Base-by-base conservation (phyloP, 116 monocot genomes). In the Papilionanthe hybrid region DNA sequence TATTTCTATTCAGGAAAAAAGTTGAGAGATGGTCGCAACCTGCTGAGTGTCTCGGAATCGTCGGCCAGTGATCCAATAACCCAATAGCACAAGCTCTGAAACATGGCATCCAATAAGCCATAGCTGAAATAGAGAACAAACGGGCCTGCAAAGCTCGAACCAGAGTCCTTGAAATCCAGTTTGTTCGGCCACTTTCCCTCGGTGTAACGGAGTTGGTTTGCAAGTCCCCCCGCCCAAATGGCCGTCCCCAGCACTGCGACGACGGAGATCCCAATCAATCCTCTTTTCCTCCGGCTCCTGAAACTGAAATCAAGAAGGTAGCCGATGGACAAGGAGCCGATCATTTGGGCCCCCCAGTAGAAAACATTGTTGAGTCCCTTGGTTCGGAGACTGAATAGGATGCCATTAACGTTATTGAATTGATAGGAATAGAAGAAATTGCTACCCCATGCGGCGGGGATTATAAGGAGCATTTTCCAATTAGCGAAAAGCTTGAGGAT, bases 371-470 rank as follows among this genome's bases (percentile, higher is more conserved):
- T 96, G 44, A 96, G 79, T 19, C 96, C 96, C 20, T 88, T 87
- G 45, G 96, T 93, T 7, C 96, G 82, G 22, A 96, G 86, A 37
- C 82, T 90, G 90, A 96, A 96, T 41, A 96, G 72, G 42, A 78
- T 42, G 5, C 92, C 96, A 13, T 96, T 93, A 15, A 96, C 96
- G 72, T 96, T 90, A 87, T 96, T 96, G 92, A 96, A 96, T 80
- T 96, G 96, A 89, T 96, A 96, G 58, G 79, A 90, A 84, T 96
- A 96, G 92, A 96, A 96, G 89, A 96, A 96, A 79, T 96, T 96
- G 89, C 93, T 93, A 11, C 90, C 93, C 96, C 96, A 96, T 0
- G 96, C 87, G 7, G 96, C 92, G 7, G 96, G 93, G 71, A 82
- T 20, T 22, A 96, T 72, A 7, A 93, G 90, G 47, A 93, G 92